Base-by-base conservation (phyloP, 768 basidiomycete species). In the Fibroporia radiculosa region DNA sequence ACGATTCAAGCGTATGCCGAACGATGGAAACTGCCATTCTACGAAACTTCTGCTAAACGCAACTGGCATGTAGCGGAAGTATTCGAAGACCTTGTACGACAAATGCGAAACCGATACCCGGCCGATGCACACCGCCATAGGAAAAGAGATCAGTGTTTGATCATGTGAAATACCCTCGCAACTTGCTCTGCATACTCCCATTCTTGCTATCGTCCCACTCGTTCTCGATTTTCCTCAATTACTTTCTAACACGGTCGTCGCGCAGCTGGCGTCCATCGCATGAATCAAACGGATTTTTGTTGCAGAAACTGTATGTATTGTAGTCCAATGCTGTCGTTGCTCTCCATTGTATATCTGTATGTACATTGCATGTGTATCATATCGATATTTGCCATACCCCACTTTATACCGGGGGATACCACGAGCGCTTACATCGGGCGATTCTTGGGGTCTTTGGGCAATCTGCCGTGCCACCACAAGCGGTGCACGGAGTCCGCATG, bases 1-100 rank as follows among this genome's bases (percentile, higher is more conserved):
- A 77, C 75, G 0, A 83, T 89, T 26, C 76, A 82, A 56, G 65
- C 75, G 8, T 73, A 87, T 10, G 76, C 82, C 16, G 68, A 62
- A 25, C 71, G 71, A 2, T 89, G 87, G 86, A 67, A 69, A 12
- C 65, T 87, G n/a, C 84, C 74, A 5, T 84, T 87, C 56, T 90
- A 84, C 58, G 89, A 91, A 65, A 91, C 88, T 2, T 89, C 86
- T n/a, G 85, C 88, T 8, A 91, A 90, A 62, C 71, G 77, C 37
- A 80, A 89, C 56, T 87, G 84, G 86, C 78, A 90, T 53, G 72
- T 91, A 42, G 65, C 66, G 7, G 84, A 87, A 29, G 86, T 84
- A 14, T 91, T 91, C 58, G 79, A 84, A 54, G 82, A 84, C 48
- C 71, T 90, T 23, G 66, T 87, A 37, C 73, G 74, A 50, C 85